Conservation (phyloP, 2,329 filamentous ascomycete genomes). For the Talaromyces sp. region DNA sequence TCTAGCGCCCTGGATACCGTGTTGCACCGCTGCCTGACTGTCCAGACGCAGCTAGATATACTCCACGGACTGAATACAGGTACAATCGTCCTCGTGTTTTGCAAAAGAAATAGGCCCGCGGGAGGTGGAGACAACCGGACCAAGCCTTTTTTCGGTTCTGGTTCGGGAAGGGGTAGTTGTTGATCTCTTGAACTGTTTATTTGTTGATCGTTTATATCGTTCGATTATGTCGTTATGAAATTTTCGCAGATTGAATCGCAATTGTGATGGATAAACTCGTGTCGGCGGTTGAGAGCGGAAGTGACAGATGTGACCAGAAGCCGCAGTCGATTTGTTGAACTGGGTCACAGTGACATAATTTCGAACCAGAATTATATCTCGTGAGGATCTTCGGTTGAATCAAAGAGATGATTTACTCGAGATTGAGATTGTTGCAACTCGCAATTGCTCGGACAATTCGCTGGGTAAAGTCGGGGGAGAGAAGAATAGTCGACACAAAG, state of each 20-base stretch:
- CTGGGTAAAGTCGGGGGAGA: background rate
- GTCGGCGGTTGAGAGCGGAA: background rate
- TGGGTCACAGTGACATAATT: constrained; percentile 12
- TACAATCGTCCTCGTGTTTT: background rate
- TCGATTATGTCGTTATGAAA: background rate
- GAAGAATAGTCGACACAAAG: background rate
- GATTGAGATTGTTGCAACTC: background rate
- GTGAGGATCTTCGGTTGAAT: background rate
- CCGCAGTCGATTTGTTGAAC: constrained; percentile 1
- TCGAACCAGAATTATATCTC: background rate
- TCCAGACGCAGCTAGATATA: background rate
- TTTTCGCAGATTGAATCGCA: background rate
- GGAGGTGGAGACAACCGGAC: constrained; percentile 21
- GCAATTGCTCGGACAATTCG: background rate
- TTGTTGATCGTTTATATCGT: background rate
- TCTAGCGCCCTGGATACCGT: no score
- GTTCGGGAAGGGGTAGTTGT: constrained; percentile 8
- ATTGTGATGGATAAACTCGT: no score
- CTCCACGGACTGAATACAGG: background rate
- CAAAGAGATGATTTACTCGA: background rate
- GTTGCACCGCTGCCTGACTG: background rate
- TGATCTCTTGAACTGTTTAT: background rate
- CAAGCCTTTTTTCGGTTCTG: constrained; percentile 16
- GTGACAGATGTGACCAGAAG: constrained; percentile 6
- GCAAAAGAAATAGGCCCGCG: constrained; percentile 3